Base-by-base conservation (phyloP, 257 asterid genomes). In the Eustoma russellianum region DNA sequence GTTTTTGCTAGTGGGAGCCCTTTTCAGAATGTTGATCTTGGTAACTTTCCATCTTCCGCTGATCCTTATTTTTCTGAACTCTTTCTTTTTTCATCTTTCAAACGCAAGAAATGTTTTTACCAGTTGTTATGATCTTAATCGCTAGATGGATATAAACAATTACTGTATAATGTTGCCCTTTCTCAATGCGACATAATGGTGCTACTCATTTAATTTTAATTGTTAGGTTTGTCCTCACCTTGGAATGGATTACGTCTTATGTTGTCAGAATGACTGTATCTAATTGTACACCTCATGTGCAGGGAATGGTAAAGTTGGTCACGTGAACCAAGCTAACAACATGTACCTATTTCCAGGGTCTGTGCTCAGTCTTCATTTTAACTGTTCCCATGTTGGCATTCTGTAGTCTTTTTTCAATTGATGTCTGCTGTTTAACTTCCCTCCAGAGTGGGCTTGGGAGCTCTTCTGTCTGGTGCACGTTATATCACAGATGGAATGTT, bases 261-360 rank as follows among this genome's bases (percentile, higher is more conserved):
- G 30, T 24, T 24, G 30, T 24, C 30, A 24, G 2, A 24, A 24
- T 24, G 50, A 18, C 13, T 41, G 38, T 50, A 28, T 46, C 56
- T 33, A 50, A 65, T 64, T 50, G 13, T 57, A 41, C 66, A 18
- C 8, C 30, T 63, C 59, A 46, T 69, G 60, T 70, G 46, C 94
- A 92, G 99, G 91, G 60, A 74, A 74, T 54, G 99, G 95, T 53
- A 85, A 76, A 74, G 68, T 65, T 44, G 95, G 95, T 34, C 85
- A 85, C 62, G 99, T 88, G 63, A 92, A 92, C 76, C 99, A 92
- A 83, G 99, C 99, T 53, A 92, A 92, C 67, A 92, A 92, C 67
- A 88, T 92, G 99, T 92, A 92, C 77, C 87, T 92, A 49, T 92
- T 92, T 70, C 97, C 97, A 2, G 99, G 99, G 99, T 92, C 48